phyloP scores from a whole-genome alignment of 129 eudicot species.

The Deinandra increscens region DNA sequence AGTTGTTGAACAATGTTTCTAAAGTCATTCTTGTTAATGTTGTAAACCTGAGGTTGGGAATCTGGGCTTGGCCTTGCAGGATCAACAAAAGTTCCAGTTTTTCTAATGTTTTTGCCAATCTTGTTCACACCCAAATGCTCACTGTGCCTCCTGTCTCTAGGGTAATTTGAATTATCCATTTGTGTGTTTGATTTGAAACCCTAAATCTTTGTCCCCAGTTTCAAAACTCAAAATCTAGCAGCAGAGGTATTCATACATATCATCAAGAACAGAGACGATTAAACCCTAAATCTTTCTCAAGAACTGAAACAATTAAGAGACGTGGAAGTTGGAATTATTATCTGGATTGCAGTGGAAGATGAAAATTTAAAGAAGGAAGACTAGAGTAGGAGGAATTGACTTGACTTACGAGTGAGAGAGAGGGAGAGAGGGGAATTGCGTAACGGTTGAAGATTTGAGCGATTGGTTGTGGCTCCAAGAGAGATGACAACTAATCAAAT shows the following conservation, averaged over 20 bases:
- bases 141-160: slow-evolving; percentile 52
- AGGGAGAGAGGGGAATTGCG: background rate
- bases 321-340: background rate
- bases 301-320: background rate
- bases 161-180: slow-evolving; percentile 63
- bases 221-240: background rate
- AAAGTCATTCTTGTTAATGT: slow-evolving; percentile 88
- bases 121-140: slow-evolving; percentile 83
- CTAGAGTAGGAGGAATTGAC: too few relatives aligned
- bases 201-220: slow-evolving; percentile 13
- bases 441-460: background rate
- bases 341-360: background rate
- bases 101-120: slow-evolving; percentile 79
- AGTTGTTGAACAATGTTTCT: slow-evolving; percentile 85
- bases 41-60: slow-evolving; percentile 91
- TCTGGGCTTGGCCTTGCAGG: slow-evolving; percentile 68
- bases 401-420: slow-evolving; percentile 16
- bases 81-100: slow-evolving; percentile 66
- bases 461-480: too few relatives aligned
- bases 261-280: too few relatives aligned
- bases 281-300: background rate
- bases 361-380: background rate
- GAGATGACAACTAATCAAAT: too few relatives aligned
- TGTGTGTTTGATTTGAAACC: slow-evolving; percentile 26
- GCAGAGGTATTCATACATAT: too few relatives aligned